Evolutionary conservation across 192 early-diverging fungal genomes (phyloP).

Genomic region (Backusella westeae): DNA sequence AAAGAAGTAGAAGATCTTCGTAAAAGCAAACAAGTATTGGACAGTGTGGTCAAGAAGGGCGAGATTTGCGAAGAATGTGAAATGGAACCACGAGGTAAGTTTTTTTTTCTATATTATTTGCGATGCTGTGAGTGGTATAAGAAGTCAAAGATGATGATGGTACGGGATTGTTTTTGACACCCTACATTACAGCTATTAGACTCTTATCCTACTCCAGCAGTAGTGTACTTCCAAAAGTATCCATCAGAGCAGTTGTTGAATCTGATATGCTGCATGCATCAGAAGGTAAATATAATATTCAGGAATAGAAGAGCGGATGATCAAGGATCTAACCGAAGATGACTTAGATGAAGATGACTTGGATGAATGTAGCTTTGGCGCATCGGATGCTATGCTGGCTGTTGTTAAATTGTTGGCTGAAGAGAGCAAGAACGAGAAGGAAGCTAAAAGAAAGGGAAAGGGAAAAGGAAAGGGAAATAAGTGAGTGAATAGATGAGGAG

Average conservation of each 20-base stretch:
- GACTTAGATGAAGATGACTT: background rate
- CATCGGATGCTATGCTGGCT: background rate
- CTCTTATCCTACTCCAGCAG: background rate
- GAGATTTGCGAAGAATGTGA: background rate
- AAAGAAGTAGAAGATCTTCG: background rate
- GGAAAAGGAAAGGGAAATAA: background rate
- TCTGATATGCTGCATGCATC: background rate
- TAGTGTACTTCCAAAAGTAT: background rate
- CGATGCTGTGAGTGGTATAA: background rate
- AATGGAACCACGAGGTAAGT: background rate
- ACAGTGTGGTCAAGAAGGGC: background rate
- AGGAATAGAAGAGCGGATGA: background rate
- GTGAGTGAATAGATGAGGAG: background rate
- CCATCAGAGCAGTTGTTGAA: background rate
- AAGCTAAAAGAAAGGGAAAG: background rate
- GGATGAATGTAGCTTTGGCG: background rate
- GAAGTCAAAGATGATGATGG: background rate
- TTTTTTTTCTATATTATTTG: background rate
- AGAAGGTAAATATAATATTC: background rate
- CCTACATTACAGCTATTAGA: background rate
- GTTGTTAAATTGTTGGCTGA: background rate
- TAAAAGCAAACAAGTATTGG: background rate
- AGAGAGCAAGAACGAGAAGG: background rate
- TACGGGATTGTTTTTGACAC: background rate
- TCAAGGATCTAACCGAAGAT: background rate